Evolutionary conservation across 176 grass and related monocot genomes (phyloP).

Genomic region (Cymbopogon citratus): DNA sequence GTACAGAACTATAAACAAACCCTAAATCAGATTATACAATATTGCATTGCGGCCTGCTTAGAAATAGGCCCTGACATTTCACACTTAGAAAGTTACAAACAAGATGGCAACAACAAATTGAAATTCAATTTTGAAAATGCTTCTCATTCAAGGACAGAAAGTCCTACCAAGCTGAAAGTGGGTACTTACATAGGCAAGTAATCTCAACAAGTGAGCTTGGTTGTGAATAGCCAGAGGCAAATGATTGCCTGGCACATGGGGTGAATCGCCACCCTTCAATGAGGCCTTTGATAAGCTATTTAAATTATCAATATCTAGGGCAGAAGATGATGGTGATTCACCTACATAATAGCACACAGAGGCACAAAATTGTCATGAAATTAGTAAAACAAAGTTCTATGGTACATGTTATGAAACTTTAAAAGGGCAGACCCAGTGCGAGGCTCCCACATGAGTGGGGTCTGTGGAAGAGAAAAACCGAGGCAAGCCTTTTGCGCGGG

Average conservation of each 20-base stretch:
- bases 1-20: not conserved
- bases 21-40: not conserved
- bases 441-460: no score
- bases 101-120: not conserved
- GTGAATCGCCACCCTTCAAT: conserved; percentile 38
- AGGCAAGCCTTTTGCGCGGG: no score
- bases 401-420: not conserved
- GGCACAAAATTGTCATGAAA: not conserved
- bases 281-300: conserved; percentile 43
- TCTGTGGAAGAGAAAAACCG: no score
- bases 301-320: conserved; percentile 50
- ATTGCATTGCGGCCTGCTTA: not conserved
- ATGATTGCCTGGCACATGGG: conserved; percentile 53
- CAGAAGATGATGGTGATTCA: conserved; percentile 50
- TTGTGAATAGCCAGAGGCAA: conserved; percentile 47
- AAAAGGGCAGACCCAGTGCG: no score
- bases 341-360: conserved; percentile 20
- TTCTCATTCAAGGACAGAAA: conserved; percentile 4
- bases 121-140: not conserved
- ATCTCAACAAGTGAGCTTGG: conserved; percentile 54
- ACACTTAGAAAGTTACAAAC: not conserved
- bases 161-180: not conserved
- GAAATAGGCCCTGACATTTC: not conserved
- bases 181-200: conserved; percentile 77
- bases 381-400: not conserved